Evolutionary conservation across 163 green algal species (phyloP), one percentile per base, ranked within the genome.

Genomic region (Prototheca stagnorum): DNA sequence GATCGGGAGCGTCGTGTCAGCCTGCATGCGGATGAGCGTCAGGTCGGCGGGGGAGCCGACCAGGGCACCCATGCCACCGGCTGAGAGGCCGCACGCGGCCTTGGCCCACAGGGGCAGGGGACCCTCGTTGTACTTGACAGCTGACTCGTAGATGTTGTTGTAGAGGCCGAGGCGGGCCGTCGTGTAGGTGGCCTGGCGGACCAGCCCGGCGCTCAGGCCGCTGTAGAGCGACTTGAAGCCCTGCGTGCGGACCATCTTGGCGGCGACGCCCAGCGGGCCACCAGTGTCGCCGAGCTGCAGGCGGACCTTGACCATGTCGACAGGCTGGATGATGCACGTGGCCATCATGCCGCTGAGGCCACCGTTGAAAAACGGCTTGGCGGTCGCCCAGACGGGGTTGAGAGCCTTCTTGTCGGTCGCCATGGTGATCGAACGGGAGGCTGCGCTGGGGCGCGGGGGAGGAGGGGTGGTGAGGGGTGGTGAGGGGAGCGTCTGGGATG

Each of bases 221-320:
- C 82, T 94, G 77, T 99, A 99, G 28, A 99, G 62, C n/a, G 77
- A 65, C 25, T 62, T 75, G 22, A 97, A 70, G 19, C 90, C 90
- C 12, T 96, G 77, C 46, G 81, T 43, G 34, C 78, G 60, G 58
- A 89, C 77, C 54, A 98, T 90, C 14, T 84, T 62, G 6, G 44
- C 59, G 5, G 81, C 85, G 2, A 97, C 76, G 19, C 47, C 40
- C 0, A 95, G 25, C 19, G 27, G 17, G 19, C 20, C 65, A 26
- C 81, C 84, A 37, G 70, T 81, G 9, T 83, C 81, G 26, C 85
- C 85, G 36, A 95, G 74, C 66, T 95, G 85, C 20, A 94, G 70
- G 42, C 84, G 74, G 33, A 98, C 88, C 67, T 99, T 99, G 35
- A 99, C 84, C 85, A 99, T 98, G 53, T 99, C 91, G 56, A 98